Conservation (phyloP, 129 eudicot species). For the Flaveria sonorensis region DNA sequence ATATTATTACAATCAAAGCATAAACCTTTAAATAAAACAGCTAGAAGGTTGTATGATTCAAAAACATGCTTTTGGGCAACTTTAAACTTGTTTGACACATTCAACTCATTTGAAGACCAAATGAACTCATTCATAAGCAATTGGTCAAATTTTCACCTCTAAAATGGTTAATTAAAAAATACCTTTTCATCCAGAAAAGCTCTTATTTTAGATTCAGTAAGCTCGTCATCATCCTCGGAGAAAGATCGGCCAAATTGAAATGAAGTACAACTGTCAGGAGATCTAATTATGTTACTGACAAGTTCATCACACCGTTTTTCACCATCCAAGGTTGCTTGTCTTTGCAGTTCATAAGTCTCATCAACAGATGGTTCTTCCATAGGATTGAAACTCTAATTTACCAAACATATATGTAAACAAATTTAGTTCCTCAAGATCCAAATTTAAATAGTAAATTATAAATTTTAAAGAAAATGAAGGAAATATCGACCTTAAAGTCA, state of each 20-base stretch:
- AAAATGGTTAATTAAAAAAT: slow-evolving; percentile 13
- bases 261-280: slow-evolving; percentile 46
- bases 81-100: background rate
- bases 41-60: background rate
- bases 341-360: slow-evolving; percentile 34
- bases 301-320: slow-evolving; percentile 28
- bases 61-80: background rate
- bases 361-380: slow-evolving; percentile 61
- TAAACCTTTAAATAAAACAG: background rate
- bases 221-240: slow-evolving; percentile 73
- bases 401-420: slow-evolving; percentile 15
- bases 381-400: slow-evolving; percentile 67
- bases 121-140: background rate
- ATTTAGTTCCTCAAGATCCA: slow-evolving; percentile 13
- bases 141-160: background rate
- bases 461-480: background rate
- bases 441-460: slow-evolving; percentile 12
- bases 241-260: slow-evolving; percentile 49
- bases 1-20: background rate
- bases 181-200: slow-evolving; percentile 78
- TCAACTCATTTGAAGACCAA: background rate
- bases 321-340: slow-evolving; percentile 6
- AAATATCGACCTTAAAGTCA: slow-evolving; percentile 56
- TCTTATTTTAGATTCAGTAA: slow-evolving; percentile 68
- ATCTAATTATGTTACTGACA: slow-evolving; percentile 26